These are phyloP conservation scores for Caloboletus firmus DNA, from an alignment of 1,284 basidiomycete genomes.

Conservation along the genomic window DNA sequence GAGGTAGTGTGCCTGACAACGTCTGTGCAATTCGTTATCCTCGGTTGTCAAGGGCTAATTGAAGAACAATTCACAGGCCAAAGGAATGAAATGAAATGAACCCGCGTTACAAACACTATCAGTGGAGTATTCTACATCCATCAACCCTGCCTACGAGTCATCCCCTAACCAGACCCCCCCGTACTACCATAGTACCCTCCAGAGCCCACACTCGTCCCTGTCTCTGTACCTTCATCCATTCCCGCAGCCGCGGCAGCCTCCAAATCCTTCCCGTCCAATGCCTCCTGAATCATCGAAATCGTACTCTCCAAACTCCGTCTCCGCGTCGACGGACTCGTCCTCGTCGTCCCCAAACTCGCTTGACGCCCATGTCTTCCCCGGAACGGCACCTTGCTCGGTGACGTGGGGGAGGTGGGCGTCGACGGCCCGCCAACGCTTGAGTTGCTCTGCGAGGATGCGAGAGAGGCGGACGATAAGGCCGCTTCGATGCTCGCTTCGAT, in stretches of 20 bases:
- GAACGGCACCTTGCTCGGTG: slow-evolving; percentile 47
- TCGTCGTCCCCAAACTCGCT: slow-evolving; percentile 92
- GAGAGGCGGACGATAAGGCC: slow-evolving; percentile 45
- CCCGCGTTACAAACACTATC: neutral
- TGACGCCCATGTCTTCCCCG: slow-evolving; percentile 83
- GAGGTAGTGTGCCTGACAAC: neutral
- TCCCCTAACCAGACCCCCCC: neutral
- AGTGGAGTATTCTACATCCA: neutral
- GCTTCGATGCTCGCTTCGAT: slow-evolving; percentile 44
- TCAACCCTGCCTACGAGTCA: neutral
- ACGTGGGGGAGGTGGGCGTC: slow-evolving; percentile 37
- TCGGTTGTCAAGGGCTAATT: neutral
- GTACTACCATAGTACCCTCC: neutral
- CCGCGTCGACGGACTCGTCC: slow-evolving; percentile 92
- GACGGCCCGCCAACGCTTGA: slow-evolving; percentile 19
- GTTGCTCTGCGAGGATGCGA: slow-evolving; percentile 28
- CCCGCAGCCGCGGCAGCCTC: slow-evolving; percentile 9
- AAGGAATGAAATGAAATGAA: neutral
- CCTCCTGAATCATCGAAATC: slow-evolving; percentile 91
- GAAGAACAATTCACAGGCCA: neutral
- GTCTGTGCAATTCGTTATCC: too few species aligned
- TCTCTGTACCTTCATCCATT: neutral
- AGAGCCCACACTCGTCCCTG: neutral
- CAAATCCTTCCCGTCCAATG: slow-evolving; percentile 66
- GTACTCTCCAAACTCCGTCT: slow-evolving; percentile 94